Base-by-base conservation (phyloP, 495 filamentous ascomycete species). In the Staphylotrichum longicolle region DNA sequence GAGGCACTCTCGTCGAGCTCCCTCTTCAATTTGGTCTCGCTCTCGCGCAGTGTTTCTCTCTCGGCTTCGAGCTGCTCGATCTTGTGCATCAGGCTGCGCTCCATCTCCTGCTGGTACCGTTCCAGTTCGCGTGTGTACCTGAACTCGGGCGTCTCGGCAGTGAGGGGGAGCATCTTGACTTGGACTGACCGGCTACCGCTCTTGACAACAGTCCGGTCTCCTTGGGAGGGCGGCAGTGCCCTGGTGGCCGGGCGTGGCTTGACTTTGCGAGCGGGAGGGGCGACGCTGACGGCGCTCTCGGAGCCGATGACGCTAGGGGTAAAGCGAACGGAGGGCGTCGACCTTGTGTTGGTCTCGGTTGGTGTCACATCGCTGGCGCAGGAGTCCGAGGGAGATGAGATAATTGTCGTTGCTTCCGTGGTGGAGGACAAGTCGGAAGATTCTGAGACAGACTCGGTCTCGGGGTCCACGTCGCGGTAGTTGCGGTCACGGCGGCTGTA, bases 401-500 rank as follows among this genome's bases (percentile, higher is more conserved):
- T 61, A 34, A 73, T 65, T 1, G 67, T 71, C 1, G 78, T 80
- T 42, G 77, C 77, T 54, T 78, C 68, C 7, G 78, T 80, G 61
- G 71, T 80, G 51, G 74, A 62, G 14, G 78, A 80, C 34, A 79
- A 68, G 35, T 77, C 73, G 1, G 78, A 80, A 0, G 72, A 71
- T 14, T 72, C 72, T 2, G 77, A 78, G 47, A 76, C 69, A 27
- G 77, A 77, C 61, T 78, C 78, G 15, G 75, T 78, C 48, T 77
- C 74, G 1, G 65, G 62, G 54, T 73, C 71, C 7, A 46, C 50
- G 50, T 68, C 64, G 14, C 40, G 54, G 60, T 68, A 64, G 44
- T 46, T 66, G 52, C 60, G 63, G 55, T 72, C 68, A 37, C 61
- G 62, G 44, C 55, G 55, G 41, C 61, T 61, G 41, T 68, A 41